Base-by-base conservation (phyloP, 345 rosid species). In the Pistacia vera region DNA sequence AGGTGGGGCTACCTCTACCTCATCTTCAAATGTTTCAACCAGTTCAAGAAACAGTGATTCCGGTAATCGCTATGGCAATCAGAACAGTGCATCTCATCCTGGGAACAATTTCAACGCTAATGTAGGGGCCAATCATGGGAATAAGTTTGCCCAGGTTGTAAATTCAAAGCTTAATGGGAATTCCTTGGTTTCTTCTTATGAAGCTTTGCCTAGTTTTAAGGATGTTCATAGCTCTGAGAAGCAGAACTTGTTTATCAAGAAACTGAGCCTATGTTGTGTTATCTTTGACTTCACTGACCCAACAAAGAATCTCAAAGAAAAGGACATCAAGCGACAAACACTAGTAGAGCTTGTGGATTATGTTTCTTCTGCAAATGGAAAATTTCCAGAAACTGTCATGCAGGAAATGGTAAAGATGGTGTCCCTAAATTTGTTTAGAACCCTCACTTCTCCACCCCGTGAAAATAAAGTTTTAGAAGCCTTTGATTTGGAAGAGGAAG, bases 401-500 rank as follows among this genome's bases (percentile, higher is more conserved):
- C 92, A 85, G 75, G 96, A 90, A 78, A 85, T 87, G 20, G 83
- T 86, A 56, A 88, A 83, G 84, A 93, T 93, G 97, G 94, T 88
- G 8, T 69, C 92, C 13, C 11, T 49, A 5, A 93, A 93, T 86
- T 88, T 93, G 75, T 93, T 93, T 72, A 81, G 97, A 76, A 86
- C 87, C 0, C 88, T 88, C 44, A 80, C 93, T 79, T 83, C 92
- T 44, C 87, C 89, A 12, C 88, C 90, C 61, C 89, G 85, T 41
- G 94, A 91, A 82, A 86, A 76, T 80, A 91, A 88, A 77, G 78
- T 83, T 76, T 75, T 90, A 49, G 94, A 90, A 72, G 88, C 88
- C 72, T 88, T 87, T 69, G 97, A 93, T 79, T 69, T 91, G 80
- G 97, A 93, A 52, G 97, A 93, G 28, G 97, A 91, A 48, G 97